Evolutionary conservation across 495 filamentous ascomycete genomes (phyloP).

Genomic region (Choiromyces venosus): DNA sequence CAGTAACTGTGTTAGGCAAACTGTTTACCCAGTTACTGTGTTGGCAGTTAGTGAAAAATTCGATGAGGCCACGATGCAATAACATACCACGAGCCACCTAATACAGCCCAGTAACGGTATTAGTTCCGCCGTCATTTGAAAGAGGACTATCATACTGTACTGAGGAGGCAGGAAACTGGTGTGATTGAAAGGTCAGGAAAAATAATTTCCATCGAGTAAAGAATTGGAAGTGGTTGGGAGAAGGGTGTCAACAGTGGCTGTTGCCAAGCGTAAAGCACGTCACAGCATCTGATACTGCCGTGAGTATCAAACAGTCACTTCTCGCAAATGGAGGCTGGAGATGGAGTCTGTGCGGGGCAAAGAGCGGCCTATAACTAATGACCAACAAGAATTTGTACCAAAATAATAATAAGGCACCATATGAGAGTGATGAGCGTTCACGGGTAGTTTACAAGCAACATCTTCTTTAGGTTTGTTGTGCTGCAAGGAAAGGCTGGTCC

Average conservation of each 20-base stretch:
- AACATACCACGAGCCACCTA: not conserved
- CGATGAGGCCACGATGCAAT: not conserved
- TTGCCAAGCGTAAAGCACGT: not conserved
- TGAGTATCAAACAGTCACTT: not conserved
- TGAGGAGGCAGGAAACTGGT: not conserved
- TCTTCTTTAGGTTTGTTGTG: not conserved
- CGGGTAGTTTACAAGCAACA: not conserved
- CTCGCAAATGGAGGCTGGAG: not conserved
- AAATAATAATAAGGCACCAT: too few relatives aligned
- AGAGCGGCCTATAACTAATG: not conserved
- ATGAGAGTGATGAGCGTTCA: not conserved
- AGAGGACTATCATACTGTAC: too few relatives aligned
- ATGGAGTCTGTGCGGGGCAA: not conserved
- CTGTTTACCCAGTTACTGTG: not conserved
- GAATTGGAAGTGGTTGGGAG: not conserved
- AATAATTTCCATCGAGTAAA: not conserved
- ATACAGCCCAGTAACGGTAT: not conserved
- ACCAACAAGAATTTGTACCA: not conserved
- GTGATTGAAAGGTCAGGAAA: not conserved
- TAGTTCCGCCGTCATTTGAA: not conserved
- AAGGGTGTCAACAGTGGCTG: not conserved
- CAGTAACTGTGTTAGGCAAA: not conserved
- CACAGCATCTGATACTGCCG: not conserved
- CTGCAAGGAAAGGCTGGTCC: not conserved
- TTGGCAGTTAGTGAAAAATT: not conserved